These are phyloP conservation scores for Trypanosoma brucei DNA, from an alignment of 208 protist genomes.

Conservation along the genomic window DNA sequence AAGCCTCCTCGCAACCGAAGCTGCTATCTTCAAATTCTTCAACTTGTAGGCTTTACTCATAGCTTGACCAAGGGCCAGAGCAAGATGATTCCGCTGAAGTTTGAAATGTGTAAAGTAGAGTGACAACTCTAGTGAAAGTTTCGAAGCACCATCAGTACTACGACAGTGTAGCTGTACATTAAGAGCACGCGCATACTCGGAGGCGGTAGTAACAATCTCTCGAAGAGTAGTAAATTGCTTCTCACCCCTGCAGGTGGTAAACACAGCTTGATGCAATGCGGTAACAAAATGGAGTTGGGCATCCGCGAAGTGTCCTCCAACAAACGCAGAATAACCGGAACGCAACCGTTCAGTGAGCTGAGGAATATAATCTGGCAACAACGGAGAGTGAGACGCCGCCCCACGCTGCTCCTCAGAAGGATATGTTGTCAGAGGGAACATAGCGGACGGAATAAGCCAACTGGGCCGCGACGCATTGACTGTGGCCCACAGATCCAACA, in stretches of 20 bases:
- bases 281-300: conserved; percentile 67
- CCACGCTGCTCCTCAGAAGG: conserved; percentile 35
- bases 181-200: conserved; percentile 73
- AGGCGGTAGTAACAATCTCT: conserved; percentile 51
- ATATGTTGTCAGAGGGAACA: conserved; percentile 38
- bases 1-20: conserved; percentile 89
- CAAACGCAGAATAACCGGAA: conserved; percentile 79
- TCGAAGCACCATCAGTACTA: conserved; percentile 38
- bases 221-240: conserved; percentile 39
- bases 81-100: conserved; percentile 89
- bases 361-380: conserved; percentile 56
- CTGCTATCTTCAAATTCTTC: conserved; percentile 90
- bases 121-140: conserved; percentile 87
- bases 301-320: conserved; percentile 90
- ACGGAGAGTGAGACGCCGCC: conserved; percentile 33
- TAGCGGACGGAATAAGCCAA: conserved; percentile 29
- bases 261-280: conserved; percentile 77
- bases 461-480: conserved; percentile 58
- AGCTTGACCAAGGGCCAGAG: conserved; percentile 88
- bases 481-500: conserved; percentile 81
- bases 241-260: conserved; percentile 77
- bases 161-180: conserved; percentile 75
- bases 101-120: conserved; percentile 98
- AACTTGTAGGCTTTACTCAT: conserved; percentile 91
- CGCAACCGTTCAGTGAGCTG: conserved; percentile 61